phyloP scores from a whole-genome alignment of 371 early-diverging fungal species.

The Lichtheimia ramosa region DNA sequence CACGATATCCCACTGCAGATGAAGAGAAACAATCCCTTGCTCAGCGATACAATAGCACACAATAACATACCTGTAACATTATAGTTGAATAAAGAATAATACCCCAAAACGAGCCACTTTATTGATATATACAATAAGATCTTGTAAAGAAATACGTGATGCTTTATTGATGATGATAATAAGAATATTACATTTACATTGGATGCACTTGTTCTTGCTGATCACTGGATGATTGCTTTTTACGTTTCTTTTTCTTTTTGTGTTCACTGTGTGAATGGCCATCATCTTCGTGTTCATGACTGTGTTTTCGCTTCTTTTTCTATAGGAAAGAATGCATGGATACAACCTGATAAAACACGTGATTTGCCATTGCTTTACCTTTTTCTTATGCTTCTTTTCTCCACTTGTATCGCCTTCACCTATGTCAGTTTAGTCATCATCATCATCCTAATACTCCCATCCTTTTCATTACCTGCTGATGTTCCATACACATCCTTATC shows the following conservation, averaged over 20 bases:
- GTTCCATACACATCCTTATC: conserved; percentile 7
- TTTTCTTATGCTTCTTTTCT: conserved; percentile 62
- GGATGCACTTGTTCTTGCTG: conserved; percentile 1
- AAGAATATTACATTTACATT: neutral
- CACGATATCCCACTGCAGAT: conserved; percentile 15
- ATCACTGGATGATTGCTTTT: conserved; percentile 20
- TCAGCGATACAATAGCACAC: conserved; percentile 14
- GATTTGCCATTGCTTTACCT: conserved; percentile 37
- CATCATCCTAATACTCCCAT: neutral
- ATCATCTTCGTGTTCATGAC: conserved; percentile 60
- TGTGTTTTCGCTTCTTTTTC: conserved; percentile 70
- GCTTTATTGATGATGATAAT: neutral
- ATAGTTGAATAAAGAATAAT: too few species aligned
- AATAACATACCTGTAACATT: neutral
- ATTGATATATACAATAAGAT: too few species aligned
- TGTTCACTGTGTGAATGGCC: conserved; percentile 53
- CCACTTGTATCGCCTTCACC: conserved; percentile 43
- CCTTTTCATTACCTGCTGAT: conserved; percentile 12
- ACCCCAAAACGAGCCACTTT: too few species aligned
- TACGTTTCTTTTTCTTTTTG: conserved; percentile 62
- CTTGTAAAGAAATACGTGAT: too few species aligned
- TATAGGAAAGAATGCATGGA: conserved; percentile 12
- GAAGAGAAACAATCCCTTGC: conserved; percentile 22
- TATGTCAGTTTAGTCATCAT: neutral
- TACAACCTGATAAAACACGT: neutral